Evolutionary conservation across 2,329 filamentous ascomycete species (phyloP).

Genomic region (Hirsutella minnesotensis): DNA sequence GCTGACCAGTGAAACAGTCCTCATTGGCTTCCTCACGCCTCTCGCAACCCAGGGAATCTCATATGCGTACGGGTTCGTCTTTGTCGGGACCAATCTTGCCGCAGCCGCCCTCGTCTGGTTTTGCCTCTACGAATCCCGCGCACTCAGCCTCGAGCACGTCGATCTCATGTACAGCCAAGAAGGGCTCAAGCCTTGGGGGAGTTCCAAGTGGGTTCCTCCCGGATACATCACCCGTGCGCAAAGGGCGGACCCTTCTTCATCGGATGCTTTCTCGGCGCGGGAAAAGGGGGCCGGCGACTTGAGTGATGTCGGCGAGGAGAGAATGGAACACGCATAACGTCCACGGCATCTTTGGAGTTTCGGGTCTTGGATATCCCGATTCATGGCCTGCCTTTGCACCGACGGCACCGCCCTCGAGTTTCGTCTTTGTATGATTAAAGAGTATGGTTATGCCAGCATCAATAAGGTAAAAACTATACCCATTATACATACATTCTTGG

Average conservation of each 20-base stretch:
- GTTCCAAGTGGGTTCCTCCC: conserved; percentile 37
- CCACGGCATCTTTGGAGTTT: too few species aligned
- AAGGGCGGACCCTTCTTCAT: conserved; percentile 13
- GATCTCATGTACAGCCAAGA: conserved; percentile 56
- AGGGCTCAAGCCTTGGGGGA: conserved; percentile 49
- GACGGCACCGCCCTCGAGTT: too few species aligned
- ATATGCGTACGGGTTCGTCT: conserved; percentile 55
- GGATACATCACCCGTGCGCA: conserved; percentile 29
- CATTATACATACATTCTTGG: too few species aligned
- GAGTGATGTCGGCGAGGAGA: conserved; percentile 2
- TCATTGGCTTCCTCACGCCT: conserved; percentile 57
- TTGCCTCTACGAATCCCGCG: conserved; percentile 55
- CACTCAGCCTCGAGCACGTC: conserved; percentile 57
- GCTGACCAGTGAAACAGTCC: conserved; percentile 25
- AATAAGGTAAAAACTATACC: too few species aligned
- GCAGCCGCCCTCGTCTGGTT: conserved; percentile 53
- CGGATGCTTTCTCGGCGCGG: not conserved
- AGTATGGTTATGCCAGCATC: too few species aligned
- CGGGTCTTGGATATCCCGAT: not conserved
- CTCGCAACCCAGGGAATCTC: conserved; percentile 50
- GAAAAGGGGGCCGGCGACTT: conserved; percentile 6
- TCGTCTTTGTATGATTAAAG: too few species aligned
- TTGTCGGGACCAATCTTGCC: conserved; percentile 48
- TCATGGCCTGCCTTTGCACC: not conserved
- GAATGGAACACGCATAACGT: conserved; percentile 1